These are phyloP conservation scores for Astrothelium macrocarpum DNA, from an alignment of 495 filamentous ascomycete genomes.

Conservation along the genomic window DNA sequence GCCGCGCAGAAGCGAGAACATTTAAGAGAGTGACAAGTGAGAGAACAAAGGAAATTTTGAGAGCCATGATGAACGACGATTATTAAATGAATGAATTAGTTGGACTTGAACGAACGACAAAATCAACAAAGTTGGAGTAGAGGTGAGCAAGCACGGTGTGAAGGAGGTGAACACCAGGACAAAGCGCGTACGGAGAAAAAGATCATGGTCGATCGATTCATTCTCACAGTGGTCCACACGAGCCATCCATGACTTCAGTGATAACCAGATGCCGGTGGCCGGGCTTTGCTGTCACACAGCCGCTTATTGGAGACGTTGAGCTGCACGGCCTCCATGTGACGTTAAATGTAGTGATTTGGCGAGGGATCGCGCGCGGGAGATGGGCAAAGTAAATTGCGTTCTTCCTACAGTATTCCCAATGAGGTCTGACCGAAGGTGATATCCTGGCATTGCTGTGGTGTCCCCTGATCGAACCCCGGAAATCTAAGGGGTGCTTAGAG, in stretches of 20 bases:
- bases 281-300: not conserved
- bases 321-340: not conserved
- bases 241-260: not conserved
- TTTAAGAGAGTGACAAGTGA: slow-evolving; percentile 6
- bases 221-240: not conserved
- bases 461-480: not conserved
- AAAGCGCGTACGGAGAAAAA: not conserved
- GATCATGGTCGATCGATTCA: not conserved
- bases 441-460: not conserved
- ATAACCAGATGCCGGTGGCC: not conserved
- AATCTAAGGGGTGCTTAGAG: not conserved
- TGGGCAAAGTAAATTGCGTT: slow-evolving; percentile 2
- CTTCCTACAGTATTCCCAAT: not conserved
- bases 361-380: not conserved
- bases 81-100: not conserved
- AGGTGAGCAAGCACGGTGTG: not conserved
- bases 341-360: not conserved
- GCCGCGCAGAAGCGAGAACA: slow-evolving; percentile 8
- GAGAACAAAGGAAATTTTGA: not conserved
- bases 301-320: not conserved
- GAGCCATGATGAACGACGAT: not conserved
- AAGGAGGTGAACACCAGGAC: not conserved
- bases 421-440: not conserved
- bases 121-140: not conserved
- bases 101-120: not conserved